Evolutionary conservation across 1,139 yeast genomes (phyloP), one percentile per base, ranked within the genome.

Genomic region (Yamadazyma conglobata): DNA sequence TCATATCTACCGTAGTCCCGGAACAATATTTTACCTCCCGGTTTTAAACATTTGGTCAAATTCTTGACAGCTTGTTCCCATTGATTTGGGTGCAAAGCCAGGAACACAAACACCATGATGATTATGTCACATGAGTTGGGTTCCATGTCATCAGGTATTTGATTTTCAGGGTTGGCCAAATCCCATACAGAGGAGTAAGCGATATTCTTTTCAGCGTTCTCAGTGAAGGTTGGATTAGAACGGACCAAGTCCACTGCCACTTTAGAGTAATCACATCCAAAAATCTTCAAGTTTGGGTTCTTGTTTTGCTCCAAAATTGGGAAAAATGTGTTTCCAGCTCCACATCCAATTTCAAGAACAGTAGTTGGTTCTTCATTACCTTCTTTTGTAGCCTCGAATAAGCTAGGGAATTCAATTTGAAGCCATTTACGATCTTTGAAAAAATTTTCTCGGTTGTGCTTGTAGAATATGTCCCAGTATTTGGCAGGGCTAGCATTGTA

Each of bases 341-440:
- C 99, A 60, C 98, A 91, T 3, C 99, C 99, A 33, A 93, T 83
- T 54, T 91, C 99, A 33, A 91, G 70, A 20, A 91, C 82, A 2
- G 81, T 78, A 17, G 72, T 70, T 4, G 81, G 74, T n/a, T 87
- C 82, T 10, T 80, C 71, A 42, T 56, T 61, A 25, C 77, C 84
- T 29, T 74, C 69, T 33, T 74, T 70, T 2, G 95, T 85, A 3
- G 88, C 83, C 39, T 79, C 81, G 50, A 83, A 89, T 22, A 91
- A 63, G 10, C 76, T 67, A 1, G 98, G 99, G 43, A 91, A 91
- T 60, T 91, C 99, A 29, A 89, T 83, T 51, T 85, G 87, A 36
- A 91, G 67, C 99, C 99, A 91, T 52, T 87, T 88, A 43, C 99
- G 72, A 57, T 91, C 96, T 54, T 91, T 91, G 70, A 91, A 91